Conservation (phyloP, 1,284 basidiomycete species). For the Apiotrichum veenhuisii region DNA sequence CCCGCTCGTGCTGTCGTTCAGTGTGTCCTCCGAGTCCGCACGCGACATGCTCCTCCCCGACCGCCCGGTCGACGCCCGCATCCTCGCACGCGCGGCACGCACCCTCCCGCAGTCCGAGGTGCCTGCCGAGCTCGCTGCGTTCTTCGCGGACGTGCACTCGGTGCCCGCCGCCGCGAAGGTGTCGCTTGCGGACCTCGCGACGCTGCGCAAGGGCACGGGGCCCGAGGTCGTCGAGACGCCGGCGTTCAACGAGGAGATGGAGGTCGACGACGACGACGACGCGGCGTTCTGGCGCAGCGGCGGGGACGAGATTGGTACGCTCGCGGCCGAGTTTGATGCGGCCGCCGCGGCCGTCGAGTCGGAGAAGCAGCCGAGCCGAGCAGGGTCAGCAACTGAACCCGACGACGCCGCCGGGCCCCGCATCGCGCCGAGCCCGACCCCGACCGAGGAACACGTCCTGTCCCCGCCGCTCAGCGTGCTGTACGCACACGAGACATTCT, state of each 20-base stretch:
- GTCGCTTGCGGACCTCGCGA: conserved; percentile 10
- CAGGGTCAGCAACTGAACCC: not conserved
- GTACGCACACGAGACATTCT: not conserved
- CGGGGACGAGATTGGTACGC: not conserved
- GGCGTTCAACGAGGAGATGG: not conserved
- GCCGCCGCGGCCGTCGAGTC: not conserved
- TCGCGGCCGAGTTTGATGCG: not conserved
- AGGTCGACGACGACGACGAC: not conserved
- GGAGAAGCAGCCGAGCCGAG: not conserved
- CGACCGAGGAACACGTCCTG: not conserved
- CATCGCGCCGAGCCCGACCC: not conserved
- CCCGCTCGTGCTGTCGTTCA: not conserved
- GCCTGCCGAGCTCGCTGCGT: conserved; percentile 3
- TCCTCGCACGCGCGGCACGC: not conserved
- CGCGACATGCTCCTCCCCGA: conserved; percentile 14
- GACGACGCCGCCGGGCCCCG: not conserved
- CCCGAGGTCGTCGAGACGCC: not conserved
- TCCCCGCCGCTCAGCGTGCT: not conserved
- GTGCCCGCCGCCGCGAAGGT: not conserved
- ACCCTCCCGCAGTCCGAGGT: not conserved
- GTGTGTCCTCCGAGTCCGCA: not conserved
- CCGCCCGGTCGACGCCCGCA: conserved; percentile 13
- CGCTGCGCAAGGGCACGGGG: conserved; percentile 2
- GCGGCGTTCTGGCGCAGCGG: not conserved
- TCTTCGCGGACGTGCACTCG: conserved; percentile 11